These are phyloP conservation scores for Blastobotrys illinoisensis DNA, from an alignment of 1,139 yeast species.

Conservation along the genomic window DNA sequence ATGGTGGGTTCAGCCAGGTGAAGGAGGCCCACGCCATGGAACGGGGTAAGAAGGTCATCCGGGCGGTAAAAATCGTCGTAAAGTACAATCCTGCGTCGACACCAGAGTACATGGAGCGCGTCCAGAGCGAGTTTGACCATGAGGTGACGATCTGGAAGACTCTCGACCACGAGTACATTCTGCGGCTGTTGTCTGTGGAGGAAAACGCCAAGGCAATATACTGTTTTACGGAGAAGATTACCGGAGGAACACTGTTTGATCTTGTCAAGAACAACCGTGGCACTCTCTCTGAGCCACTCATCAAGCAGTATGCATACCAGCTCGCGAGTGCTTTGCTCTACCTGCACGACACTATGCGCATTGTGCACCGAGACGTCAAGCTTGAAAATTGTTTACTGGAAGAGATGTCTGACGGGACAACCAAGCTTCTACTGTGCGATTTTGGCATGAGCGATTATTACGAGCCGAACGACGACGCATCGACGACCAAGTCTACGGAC, in stretches of 20 bases:
- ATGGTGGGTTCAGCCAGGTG: conserved; percentile 92
- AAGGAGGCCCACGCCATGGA: conserved; percentile 53
- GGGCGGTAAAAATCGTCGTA: conserved; percentile 76
- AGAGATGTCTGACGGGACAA: conserved; percentile 26
- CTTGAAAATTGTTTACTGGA: conserved; percentile 76
- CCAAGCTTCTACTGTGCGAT: conserved; percentile 53
- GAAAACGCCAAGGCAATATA: conserved; percentile 63
- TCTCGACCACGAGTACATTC: conserved; percentile 57
- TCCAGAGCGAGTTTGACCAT: conserved; percentile 51
- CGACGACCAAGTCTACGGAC: not conserved
- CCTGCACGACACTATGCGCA: conserved; percentile 58
- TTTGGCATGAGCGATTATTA: conserved; percentile 70
- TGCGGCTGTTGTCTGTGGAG: conserved; percentile 55
- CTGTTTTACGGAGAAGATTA: conserved; percentile 65
- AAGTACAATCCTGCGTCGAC: conserved; percentile 20
- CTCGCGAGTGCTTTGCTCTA: conserved; percentile 59
- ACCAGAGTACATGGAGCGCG: conserved; percentile 29
- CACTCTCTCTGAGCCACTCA: conserved; percentile 18
- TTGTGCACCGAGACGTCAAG: conserved; percentile 87
- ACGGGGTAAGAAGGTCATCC: conserved; percentile 37
- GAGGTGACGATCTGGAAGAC: conserved; percentile 75
- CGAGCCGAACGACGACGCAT: conserved; percentile 18
- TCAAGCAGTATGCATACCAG: conserved; percentile 43
- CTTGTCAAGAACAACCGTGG: conserved; percentile 47
- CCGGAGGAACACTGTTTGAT: conserved; percentile 81